Evolutionary conservation across 768 basidiomycete genomes (phyloP).

Genomic region (Hemileccinum rubropunctum): DNA sequence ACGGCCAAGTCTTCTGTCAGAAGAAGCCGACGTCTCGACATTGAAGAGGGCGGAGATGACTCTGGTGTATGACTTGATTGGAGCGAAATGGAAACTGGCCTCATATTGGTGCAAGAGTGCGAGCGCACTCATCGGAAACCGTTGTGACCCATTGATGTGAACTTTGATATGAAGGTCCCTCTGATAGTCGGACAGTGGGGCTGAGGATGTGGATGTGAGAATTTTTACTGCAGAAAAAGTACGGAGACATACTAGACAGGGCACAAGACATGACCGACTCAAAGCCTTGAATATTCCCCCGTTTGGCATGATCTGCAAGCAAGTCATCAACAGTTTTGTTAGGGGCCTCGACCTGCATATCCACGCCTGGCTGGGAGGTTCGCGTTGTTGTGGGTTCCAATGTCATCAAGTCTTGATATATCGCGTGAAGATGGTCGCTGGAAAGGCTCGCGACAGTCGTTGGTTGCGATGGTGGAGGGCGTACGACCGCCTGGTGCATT

Average conservation of each 20-base stretch:
- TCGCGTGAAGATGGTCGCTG: slow-evolving; percentile 13
- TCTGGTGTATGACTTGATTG: slow-evolving; percentile 72
- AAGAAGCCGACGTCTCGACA: slow-evolving; percentile 33
- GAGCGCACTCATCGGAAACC: slow-evolving; percentile 63
- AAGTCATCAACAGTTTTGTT: slow-evolving; percentile 45
- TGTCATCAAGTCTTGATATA: slow-evolving; percentile 43
- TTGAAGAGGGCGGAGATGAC: slow-evolving; percentile 59
- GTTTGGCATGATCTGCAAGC: slow-evolving; percentile 47
- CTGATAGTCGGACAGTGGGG: slow-evolving; percentile 49
- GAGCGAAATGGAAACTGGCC: slow-evolving; percentile 53
- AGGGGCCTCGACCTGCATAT: slow-evolving; percentile 32
- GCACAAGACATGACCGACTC: slow-evolving; percentile 46
- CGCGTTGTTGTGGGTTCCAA: slow-evolving; percentile 16
- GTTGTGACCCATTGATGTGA: slow-evolving; percentile 36
- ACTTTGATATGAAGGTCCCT: slow-evolving; percentile 73
- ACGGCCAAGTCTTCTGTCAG: slow-evolving; percentile 25
- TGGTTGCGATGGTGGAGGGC: neutral
- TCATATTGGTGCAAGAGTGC: slow-evolving; percentile 73
- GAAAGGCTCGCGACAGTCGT: slow-evolving; percentile 17
- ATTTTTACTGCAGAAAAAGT: neutral
- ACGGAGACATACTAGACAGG: slow-evolving; percentile 38
- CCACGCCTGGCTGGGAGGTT: slow-evolving; percentile 1
- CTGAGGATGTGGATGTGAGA: slow-evolving; percentile 19
- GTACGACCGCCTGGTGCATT: slow-evolving; percentile 20
- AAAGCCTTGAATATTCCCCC: slow-evolving; percentile 42